Percentiles rank a stretch among this genome's conserved stretches.
Conservation (phyloP, 176 grass and related monocot genomes). For the Secale cereale region DNA sequence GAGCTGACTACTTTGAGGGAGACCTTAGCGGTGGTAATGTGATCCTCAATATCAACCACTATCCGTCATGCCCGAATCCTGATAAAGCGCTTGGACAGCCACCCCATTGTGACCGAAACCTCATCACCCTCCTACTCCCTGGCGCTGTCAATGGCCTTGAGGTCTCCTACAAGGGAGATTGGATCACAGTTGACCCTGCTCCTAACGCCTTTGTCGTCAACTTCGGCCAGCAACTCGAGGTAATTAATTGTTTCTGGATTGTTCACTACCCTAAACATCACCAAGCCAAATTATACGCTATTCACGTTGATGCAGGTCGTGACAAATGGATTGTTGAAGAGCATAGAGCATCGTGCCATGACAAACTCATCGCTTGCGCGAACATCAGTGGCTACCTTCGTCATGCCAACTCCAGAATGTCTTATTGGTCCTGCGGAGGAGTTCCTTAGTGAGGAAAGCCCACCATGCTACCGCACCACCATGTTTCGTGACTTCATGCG, state of each 20-base stretch:
- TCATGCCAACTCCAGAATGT: conserved; percentile 43
- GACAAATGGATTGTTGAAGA: no score
- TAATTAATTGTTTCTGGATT: no score
- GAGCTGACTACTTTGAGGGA: conserved; percentile 39
- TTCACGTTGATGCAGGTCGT: no score
- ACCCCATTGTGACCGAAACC: conserved; percentile 63
- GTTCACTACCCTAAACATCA: no score
- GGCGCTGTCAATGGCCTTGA: conserved; percentile 43
- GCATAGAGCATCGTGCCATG: conserved; percentile 50
- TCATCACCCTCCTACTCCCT: conserved; percentile 57
- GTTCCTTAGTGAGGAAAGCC: background rate
- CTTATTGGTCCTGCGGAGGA: conserved; percentile 4
- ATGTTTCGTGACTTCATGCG: conserved; percentile 23
- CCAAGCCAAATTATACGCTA: no score
- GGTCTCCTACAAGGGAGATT: conserved; percentile 36
- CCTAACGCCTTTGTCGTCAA: conserved; percentile 45
- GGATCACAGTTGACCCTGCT: conserved; percentile 32
- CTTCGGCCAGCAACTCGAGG: no score
- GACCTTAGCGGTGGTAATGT: no score
- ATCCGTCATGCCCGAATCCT: conserved; percentile 59
- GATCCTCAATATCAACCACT: no score
- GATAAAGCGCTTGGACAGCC: conserved; percentile 52
- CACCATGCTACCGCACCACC: conserved; percentile 32
- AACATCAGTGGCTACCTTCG: conserved; percentile 44
- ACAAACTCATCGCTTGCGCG: no score